Base-by-base conservation (phyloP, 1,139 yeast genomes). In the Lizanozyma gosingica region DNA sequence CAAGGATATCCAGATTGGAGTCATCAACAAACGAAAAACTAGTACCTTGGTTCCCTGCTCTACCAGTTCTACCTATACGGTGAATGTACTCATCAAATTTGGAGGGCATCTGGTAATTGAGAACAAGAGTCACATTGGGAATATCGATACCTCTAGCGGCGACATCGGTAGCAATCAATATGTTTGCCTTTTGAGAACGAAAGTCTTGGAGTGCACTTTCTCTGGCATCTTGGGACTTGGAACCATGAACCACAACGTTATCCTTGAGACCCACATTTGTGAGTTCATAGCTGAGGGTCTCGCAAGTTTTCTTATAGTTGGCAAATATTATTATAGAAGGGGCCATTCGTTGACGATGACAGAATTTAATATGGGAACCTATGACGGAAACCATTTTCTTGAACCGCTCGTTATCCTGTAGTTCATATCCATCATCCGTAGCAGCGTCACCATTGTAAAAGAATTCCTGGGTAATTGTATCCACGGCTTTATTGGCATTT, bases 71-170 rank as follows among this genome's bases (percentile, higher is more conserved):
- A 40, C 98, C 98, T 41, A 92, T 84, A 54, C 97, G 72, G 59
- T 92, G 98, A 27, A 92, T 78, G 52, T 88, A 92, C 46, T 84
- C 90, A 46, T 88, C 96, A 39, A 87, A 76, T 36, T 71, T 69
- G 44, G 71, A 74, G 14, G 88, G 66, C 94, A 90, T 83, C 53
- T 90, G 95, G 54, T 73, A 88, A 58, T 92, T 92, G 14, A 90
- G 62, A 4, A 92, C 97, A 36, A 90, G 60, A 0, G 94, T 76
- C 8, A 92, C 95, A 51, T 85, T 76, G 0, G 92, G 83, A 15
- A 92, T 80, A 61, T 92, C 97, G 45, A 92, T 80, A 60, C 98
- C 98, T 65, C 98, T 78, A 3, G 97, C 95, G 1, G 97, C 97
- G 40, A 92, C 90, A 54, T 92, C 97, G 0, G 98, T 92, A 9